Evolutionary conservation across 1,139 yeast genomes (phyloP), one percentile per base, ranked within the genome.

Genomic region (Geotrichum cucujoidarum): DNA sequence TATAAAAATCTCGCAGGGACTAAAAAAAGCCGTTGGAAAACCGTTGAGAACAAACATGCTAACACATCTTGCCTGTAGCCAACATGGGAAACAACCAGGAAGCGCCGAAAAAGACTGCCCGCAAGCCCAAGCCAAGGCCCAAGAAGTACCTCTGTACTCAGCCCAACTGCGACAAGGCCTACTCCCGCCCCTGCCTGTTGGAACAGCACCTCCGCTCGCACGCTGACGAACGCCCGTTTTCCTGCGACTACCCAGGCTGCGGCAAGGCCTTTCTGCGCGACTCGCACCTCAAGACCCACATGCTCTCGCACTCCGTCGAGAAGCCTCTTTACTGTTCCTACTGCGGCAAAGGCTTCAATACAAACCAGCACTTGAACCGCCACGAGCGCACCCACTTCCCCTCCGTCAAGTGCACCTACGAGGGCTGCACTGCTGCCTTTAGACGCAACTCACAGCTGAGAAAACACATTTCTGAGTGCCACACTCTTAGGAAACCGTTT

Each of bases 271-370:
- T 89, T 60, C 70, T 80, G 18, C 74, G 96, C 45, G 85, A 83
- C 56, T 79, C 88, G 13, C 97, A 92, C 66, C 68, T 92, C 40
- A 78, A 79, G 46, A 78, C 89, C 18, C 99, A 92, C 62, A 55
- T 73, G 54, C 65, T 84, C 24, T 78, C 89, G 13, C 70, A 68
- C 31, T 70, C 76, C 4, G 73, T 71, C 1, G 76, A 74, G 14
- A 86, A 85, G 59, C 96, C 97, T 0, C 82, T 76, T 60, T 77
- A 73, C 48, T 92, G 99, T 60, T 67, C 80, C 0, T 66, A 74
- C 1, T 92, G 99, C 64, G 83, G 83, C 1, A 88, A 88, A 63
- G 95, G 96, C 1, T 84, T 87, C 49, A 83, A 83, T 53, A 77
- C 95, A 0, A 67, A 67, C 43, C 98, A 92, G 67, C 97, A 90